phyloP scores from a whole-genome alignment of 2,329 filamentous ascomycete genomes.

The Nemania bipapillata region DNA sequence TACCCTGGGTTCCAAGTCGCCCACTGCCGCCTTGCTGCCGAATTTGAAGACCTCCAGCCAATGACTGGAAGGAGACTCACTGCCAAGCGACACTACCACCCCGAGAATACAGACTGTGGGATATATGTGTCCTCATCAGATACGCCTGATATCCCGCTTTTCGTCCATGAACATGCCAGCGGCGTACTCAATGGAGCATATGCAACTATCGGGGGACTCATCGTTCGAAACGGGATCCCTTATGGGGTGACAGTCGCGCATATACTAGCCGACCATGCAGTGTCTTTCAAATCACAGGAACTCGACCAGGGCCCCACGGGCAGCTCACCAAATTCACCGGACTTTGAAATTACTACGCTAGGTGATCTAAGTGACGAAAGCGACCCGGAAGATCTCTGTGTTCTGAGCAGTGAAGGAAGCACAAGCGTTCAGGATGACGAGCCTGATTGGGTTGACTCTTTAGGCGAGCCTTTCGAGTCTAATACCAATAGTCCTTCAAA shows the following conservation, averaged over 20 bases:
- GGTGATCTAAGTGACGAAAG: not conserved
- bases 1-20: not conserved
- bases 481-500: not conserved
- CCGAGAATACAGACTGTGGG: not conserved
- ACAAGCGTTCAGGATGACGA: no score
- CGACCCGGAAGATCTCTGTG: slow-evolving; percentile 1
- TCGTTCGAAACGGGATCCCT: not conserved
- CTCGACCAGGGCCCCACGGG: not conserved
- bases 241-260: not conserved
- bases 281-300: not conserved
- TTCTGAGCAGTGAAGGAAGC: no score
- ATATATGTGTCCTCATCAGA: not conserved
- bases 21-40: not conserved
- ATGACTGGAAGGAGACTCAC: not conserved
- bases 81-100: not conserved
- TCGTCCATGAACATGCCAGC: not conserved
- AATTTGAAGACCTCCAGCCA: not conserved
- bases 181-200: not conserved
- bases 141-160: not conserved
- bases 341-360: not conserved
- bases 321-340: not conserved
- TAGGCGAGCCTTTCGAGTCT: no score
- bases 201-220: not conserved
- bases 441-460: no score
- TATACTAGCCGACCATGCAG: not conserved